These are phyloP conservation scores for Penicillium lagena DNA, from an alignment of 495 filamentous ascomycete species.

Conservation along the genomic window DNA sequence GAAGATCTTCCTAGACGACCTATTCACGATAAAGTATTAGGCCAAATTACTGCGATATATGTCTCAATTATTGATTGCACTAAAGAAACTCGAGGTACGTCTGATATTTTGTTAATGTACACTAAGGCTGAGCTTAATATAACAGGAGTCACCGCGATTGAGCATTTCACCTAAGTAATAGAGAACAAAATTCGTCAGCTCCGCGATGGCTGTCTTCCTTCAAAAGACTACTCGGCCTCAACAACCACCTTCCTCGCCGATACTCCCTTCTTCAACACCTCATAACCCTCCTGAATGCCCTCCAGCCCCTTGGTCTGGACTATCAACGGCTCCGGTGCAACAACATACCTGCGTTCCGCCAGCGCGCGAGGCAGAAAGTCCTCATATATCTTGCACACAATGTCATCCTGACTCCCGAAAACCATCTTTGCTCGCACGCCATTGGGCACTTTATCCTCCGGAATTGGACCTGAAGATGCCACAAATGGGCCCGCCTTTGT, in stretches of 20 bases:
- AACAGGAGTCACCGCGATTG: no score
- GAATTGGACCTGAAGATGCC: neutral
- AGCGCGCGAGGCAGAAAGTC: constrained; percentile 27
- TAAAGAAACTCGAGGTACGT: no score
- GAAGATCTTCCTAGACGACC: no score
- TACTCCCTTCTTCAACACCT: constrained; percentile 30
- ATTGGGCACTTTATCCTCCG: constrained; percentile 1
- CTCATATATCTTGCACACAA: constrained; percentile 12
- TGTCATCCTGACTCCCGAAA: constrained; percentile 18
- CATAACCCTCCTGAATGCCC: constrained; percentile 33
- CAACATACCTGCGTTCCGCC: constrained; percentile 11
- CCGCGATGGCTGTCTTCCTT: no score
- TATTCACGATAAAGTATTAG: no score
- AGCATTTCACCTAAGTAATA: no score
- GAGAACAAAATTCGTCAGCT: no score
- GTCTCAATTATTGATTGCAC: no score
- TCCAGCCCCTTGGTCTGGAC: constrained; percentile 31
- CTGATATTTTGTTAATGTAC: no score
- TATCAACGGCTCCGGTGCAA: constrained; percentile 25
- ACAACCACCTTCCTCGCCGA: constrained; percentile 43
- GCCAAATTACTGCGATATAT: no score
- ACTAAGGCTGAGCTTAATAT: no score
- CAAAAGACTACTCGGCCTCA: constrained; percentile 5
- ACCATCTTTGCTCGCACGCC: constrained; percentile 14
- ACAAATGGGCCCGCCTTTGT: neutral